phyloP scores from a whole-genome alignment of 805 yeast genomes.

The Wickerhamomyces ciferrii region DNA sequence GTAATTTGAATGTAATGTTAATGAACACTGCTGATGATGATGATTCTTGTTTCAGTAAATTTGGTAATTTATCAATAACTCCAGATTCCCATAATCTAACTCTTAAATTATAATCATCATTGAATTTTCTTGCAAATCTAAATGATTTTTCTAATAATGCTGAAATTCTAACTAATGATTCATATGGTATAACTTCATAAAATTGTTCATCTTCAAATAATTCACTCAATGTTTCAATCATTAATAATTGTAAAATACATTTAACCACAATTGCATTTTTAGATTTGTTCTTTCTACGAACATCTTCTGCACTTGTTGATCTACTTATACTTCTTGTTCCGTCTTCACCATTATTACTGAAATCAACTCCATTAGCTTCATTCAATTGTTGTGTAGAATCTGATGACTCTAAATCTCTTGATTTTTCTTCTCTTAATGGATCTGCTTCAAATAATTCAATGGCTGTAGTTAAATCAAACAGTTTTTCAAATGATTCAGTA shows the following conservation, averaged over 20 bases:
- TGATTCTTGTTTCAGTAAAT: conserved; percentile 86
- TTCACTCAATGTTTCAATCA: conserved; percentile 84
- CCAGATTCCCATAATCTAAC: conserved; percentile 90
- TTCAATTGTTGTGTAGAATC: conserved; percentile 2
- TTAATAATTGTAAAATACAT: conserved; percentile 82
- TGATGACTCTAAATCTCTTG: not conserved
- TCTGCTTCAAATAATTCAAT: conserved; percentile 64
- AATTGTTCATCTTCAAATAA: conserved; percentile 67
- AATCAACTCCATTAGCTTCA: conserved; percentile 12
- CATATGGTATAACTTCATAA: conserved; percentile 63
- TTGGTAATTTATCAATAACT: conserved; percentile 87
- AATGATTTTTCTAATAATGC: conserved; percentile 62
- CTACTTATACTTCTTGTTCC: conserved; percentile 2
- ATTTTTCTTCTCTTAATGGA: conserved; percentile 31
- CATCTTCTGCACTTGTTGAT: conserved; percentile 28
- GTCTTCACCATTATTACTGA: conserved; percentile 27
- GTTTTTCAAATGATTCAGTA: conserved; percentile 54
- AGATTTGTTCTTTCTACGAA: conserved; percentile 41
- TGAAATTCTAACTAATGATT: conserved; percentile 55
- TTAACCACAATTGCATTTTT: conserved; percentile 82
- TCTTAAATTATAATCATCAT: conserved; percentile 82
- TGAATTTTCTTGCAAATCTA: conserved; percentile 80
- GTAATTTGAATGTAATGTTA: conserved; percentile 73
- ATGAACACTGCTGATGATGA: conserved; percentile 85
- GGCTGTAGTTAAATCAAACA: conserved; percentile 85